These are phyloP conservation scores for Borealophlyctis nickersoniae DNA, from an alignment of 192 early-diverging fungal species.

Conservation along the genomic window DNA sequence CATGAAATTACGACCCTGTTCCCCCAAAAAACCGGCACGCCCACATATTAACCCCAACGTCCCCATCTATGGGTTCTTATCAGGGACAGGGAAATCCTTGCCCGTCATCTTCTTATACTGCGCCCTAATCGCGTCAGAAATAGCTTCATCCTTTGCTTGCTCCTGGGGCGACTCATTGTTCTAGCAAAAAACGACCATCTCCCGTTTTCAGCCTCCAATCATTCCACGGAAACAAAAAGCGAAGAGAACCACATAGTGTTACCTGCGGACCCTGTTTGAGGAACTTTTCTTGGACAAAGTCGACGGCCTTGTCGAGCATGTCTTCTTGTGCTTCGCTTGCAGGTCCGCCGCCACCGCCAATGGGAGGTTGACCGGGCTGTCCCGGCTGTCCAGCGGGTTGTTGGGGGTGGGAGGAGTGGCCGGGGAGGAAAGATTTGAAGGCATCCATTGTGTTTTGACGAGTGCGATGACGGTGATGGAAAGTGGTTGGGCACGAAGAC, in stretches of 20 bases:
- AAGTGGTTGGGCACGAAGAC: too few relatives aligned
- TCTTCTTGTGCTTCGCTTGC: not conserved
- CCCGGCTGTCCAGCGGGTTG: not conserved
- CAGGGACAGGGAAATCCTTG: not conserved
- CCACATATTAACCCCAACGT: not conserved
- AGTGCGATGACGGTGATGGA: too few relatives aligned
- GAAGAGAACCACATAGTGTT: not conserved
- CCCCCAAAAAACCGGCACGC: too few relatives aligned
- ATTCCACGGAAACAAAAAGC: not conserved
- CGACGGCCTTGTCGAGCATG: constrained; percentile 6
- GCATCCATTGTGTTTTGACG: constrained; percentile 10
- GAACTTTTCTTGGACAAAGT: constrained; percentile 2
- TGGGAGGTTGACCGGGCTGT: not conserved
- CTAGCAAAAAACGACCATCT: not conserved
- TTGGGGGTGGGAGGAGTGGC: not conserved
- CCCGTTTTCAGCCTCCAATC: not conserved
- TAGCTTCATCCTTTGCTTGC: constrained; percentile 8
- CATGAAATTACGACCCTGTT: too few relatives aligned
- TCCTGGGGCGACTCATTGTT: not conserved
- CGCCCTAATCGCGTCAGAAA: not conserved
- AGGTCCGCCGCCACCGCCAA: constrained; percentile 2
- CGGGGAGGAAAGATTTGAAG: not conserved
- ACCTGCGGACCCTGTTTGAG: not conserved
- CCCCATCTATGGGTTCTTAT: not conserved
- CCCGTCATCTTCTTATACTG: not conserved